Evolutionary conservation across 169 alveolate genomes (phyloP).

Genomic region (Cryptosporidium andersoni): DNA sequence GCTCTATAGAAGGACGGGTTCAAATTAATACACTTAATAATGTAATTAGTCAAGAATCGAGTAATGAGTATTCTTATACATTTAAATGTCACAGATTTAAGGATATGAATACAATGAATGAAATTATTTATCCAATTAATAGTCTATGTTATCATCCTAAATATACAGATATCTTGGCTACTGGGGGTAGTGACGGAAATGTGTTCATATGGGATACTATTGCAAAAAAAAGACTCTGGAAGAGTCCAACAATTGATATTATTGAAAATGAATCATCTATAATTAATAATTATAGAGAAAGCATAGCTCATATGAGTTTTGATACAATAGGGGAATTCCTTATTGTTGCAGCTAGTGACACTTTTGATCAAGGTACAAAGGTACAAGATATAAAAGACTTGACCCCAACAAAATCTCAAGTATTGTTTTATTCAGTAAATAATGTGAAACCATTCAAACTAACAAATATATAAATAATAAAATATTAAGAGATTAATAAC

Average conservation of each 20-base stretch:
- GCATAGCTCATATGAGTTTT: constrained; percentile 33
- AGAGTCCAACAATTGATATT: constrained; percentile 40
- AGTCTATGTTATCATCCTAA: constrained; percentile 31
- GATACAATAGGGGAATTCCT: constrained; percentile 34
- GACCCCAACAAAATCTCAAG: constrained; percentile 6
- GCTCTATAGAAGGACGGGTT: constrained; percentile 68
- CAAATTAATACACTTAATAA: constrained; percentile 39
- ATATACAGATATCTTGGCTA: constrained; percentile 32
- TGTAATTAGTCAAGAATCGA: constrained; percentile 32
- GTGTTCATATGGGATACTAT: constrained; percentile 59
- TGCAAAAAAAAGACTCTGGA: constrained; percentile 70
- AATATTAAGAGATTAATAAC: too few species aligned
- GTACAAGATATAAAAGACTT: not conserved
- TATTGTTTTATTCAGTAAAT: constrained; percentile 34
- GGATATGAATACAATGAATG: constrained; percentile 52
- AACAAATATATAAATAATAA: not conserved
- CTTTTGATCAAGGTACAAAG: constrained; percentile 18
- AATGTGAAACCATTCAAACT: constrained; percentile 37
- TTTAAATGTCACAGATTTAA: constrained; percentile 67
- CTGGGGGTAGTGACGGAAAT: constrained; percentile 66
- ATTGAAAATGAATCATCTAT: constrained; percentile 21
- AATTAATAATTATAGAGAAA: constrained; percentile 23
- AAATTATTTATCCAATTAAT: constrained; percentile 56
- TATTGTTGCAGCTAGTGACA: constrained; percentile 42
- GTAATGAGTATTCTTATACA: constrained; percentile 47